A percentile compares a stretch with the other conserved stretches of the same genome.
Evolutionary conservation across 1,284 basidiomycete species (phyloP).

Genomic region (Volvariella surrecta): DNA sequence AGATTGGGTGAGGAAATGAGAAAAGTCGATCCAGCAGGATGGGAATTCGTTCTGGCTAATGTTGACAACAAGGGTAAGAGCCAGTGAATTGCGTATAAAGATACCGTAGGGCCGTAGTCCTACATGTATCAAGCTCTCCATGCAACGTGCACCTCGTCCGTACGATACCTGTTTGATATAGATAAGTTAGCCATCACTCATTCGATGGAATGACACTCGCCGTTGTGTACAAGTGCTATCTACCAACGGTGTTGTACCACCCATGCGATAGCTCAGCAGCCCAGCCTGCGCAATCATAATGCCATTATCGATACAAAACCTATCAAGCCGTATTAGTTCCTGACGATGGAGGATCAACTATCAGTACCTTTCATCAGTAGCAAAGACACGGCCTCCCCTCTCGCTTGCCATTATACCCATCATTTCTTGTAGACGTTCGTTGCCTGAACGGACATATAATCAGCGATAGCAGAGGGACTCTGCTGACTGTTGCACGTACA

Average conservation of each 20-base stretch:
- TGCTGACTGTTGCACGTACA: slow-evolving; percentile 46
- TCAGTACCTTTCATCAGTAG: slow-evolving; percentile 87
- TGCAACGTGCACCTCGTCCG: slow-evolving; percentile 83
- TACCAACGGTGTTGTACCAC: slow-evolving; percentile 67
- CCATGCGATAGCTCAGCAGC: slow-evolving; percentile 88
- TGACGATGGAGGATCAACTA: neutral
- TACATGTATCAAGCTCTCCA: slow-evolving; percentile 52
- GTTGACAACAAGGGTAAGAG: slow-evolving; percentile 25
- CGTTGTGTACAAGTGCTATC: slow-evolving; percentile 88
- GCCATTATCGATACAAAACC: slow-evolving; percentile 99
- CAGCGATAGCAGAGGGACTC: neutral
- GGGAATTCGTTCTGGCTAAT: slow-evolving; percentile 41
- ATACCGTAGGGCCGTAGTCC: too few species aligned
- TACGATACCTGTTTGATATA: slow-evolving; percentile 61
- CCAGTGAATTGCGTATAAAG: slow-evolving; percentile 5
- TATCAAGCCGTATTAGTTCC: slow-evolving; percentile 21
- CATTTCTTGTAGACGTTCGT: slow-evolving; percentile 92
- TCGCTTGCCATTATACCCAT: slow-evolving; percentile 97
- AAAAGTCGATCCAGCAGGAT: slow-evolving; percentile 35
- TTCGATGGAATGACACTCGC: slow-evolving; percentile 29
- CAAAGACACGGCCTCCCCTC: slow-evolving; percentile 85
- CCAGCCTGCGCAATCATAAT: slow-evolving; percentile 99
- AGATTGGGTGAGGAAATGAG: slow-evolving; percentile 39
- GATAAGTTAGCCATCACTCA: slow-evolving; percentile 5
- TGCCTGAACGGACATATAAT: slow-evolving; percentile 44